Evolutionary conservation across 208 protist genomes (phyloP), one percentile per base, ranked within the genome.

Genomic region (Vickermania ingenoplastis): DNA sequence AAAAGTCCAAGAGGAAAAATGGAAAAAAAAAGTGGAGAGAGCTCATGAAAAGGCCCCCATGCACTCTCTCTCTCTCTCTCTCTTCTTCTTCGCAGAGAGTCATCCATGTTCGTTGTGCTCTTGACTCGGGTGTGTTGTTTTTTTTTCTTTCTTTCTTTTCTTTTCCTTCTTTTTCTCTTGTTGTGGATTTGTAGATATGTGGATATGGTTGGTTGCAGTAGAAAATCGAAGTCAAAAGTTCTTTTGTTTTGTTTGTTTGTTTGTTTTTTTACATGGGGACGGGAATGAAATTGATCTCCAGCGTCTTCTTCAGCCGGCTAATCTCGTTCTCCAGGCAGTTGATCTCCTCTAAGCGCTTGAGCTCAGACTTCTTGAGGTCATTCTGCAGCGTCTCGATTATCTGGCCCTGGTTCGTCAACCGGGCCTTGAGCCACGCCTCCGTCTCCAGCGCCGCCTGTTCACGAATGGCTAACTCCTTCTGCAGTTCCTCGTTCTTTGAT

Each of bases 261-360:
- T n/a, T 45, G 7, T 45, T 45, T 23, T 41, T 36, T 52, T 81
- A 81, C 57, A 75, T 68, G 41, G 65, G 31, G 36, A 71, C 73
- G 29, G 83, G 56, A 28, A 91, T 75, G 61, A 71, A 77, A 61
- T 91, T 79, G 51, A 89, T 67, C 21, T 94, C 87, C 3, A 94
- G 72, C 3, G 81, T 88, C 49, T 85, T 82, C 54, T 74, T 78
- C 27, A 94, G 67, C 2, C 81, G 67, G 11, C 57, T 59, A 17
- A 90, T 63, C 50, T 90, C 79, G 24, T 83, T 71, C 31, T 84
- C 71, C 0, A 84, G 64, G 1, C 45, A 59, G 0, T 69, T 69
- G 5, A 82, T 55, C 50, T 70, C 69, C 30, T 88, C 73, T 17
- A 57, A 58, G n/a, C 65, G 73, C n/a, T 54, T 29, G 2, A 77